Evolutionary conservation across 75 land plant species (phyloP), one percentile per base, ranked within the genome.

Genomic region (Isoetes taiwanensis): DNA sequence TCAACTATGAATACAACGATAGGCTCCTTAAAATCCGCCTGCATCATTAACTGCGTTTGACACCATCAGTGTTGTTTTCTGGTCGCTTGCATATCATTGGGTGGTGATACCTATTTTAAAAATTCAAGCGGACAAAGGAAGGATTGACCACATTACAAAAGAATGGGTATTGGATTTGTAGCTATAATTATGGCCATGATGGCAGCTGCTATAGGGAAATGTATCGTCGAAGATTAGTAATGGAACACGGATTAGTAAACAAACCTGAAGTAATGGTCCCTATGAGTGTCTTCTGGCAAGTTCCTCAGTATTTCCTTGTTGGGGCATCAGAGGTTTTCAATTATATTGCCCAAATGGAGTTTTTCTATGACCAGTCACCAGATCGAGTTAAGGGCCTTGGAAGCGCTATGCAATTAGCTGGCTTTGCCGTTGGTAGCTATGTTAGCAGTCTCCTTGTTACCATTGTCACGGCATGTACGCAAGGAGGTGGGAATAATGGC

Each of bases 361-460:
- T 90, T 52, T 90, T 90, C 86, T 90, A 85, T 76, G 80, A 79
- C 20, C 84, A 85, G 43, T 80, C 91, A 20, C 91, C 91, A 0
- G 35, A 73, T 5, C 63, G 72, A 16, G 82, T 90, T 83, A 65
- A 77, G 58, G 75, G 94, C 0, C 52, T 90, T 40, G 83, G 87
- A 6, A 84, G 82, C 26, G 72, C 96, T 25, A 80, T 90, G 4
- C 81, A 82, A 0, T 73, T 72, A 64, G 78, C 81, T 1, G 77
- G 80, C 1, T 62, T 82, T 58, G 83, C 86, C 0, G 43, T 80
- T 57, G 96, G 96, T 16, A 86, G 82, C 64, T 90, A 73, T 53
- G 50, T 85, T 14, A 90, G 96, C 76, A 68, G 85, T 0, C 75
- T 82, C 24, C 73, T 90, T 3, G 85, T 90, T 1, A 72, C 83